Evolutionary conservation across 1,284 basidiomycete genomes (phyloP), one percentile per base, ranked within the genome.

Genomic region (Austropuccinia psidii): DNA sequence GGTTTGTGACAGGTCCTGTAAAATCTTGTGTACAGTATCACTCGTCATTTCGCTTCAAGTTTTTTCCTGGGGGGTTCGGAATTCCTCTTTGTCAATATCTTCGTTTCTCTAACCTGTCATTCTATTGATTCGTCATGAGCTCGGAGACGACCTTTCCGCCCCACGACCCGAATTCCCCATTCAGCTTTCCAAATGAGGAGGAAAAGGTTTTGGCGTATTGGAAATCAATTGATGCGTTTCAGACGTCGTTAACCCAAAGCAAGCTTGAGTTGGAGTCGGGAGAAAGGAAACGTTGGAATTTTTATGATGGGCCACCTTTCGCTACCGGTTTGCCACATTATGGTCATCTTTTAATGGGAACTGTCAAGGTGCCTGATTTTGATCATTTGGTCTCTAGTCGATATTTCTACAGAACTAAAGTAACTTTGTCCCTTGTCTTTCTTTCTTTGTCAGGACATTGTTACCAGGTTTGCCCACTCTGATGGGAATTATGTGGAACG

Each of bases 231-330:
- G 92, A 98, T 84, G 96, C 96, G 69, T 99, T 99, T 83, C 87
- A 90, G 81, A 97, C 94, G 5, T 96, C 80, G 93, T 91, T 9
- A 85, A 88, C 58, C 91, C 93, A 54, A 87, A 91, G 77, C 98
- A 86, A 82, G 89, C 91, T 52, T 21, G 62, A 74, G 37, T 33
- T 74, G 21, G 62, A 74, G 27, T 24, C 52, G 5, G 72, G 72
- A 5, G 4, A 47, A 39, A 49, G 72, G 9, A 74, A 62, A 47
- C 62, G 72, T 19, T 74, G 72, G 72, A 74, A 74, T 45, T 99
- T 98, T 85, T 98, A 94, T 83, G 96, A 98, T 81, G 95, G 96
- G 1, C 95, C 95, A 6, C 95, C 95, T 0, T 98, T 98, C 79
- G 95, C 95, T 1, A 98, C 96, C 5, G 96, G 96, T 73, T 84